phyloP scores from a whole-genome alignment of 129 eudicot genomes.

The Flaveria sonorensis region DNA sequence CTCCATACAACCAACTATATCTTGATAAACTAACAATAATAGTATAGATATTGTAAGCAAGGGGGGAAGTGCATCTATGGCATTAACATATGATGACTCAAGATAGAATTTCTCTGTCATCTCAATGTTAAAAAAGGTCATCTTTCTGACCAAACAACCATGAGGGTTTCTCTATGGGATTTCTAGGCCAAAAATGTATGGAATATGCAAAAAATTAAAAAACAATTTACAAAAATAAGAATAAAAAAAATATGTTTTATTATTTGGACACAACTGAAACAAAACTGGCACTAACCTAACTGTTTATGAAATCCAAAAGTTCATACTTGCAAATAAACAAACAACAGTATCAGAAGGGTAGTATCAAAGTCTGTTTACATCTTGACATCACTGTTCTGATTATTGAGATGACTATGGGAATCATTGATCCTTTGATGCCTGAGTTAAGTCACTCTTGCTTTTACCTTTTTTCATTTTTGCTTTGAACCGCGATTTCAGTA shows the following conservation, averaged over 20 bases:
- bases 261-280: conserved; percentile 30
- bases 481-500: conserved; percentile 74
- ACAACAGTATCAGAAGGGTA: conserved; percentile 17
- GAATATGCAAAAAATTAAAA: too few species aligned
- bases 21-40: too few species aligned
- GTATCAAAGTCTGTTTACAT: conserved; percentile 10
- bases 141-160: too few species aligned
- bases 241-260: conserved; percentile 11
- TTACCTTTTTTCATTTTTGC: conserved; percentile 86
- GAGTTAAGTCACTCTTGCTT: conserved; percentile 54
- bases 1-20: too few species aligned
- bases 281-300: conserved; percentile 28
- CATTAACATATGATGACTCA: too few species aligned
- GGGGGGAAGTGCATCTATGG: too few species aligned
- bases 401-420: conserved; percentile 13
- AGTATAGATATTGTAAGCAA: too few species aligned
- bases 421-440: conserved; percentile 39
- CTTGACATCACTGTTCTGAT: conserved; percentile 25
- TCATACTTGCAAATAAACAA: conserved; percentile 23
- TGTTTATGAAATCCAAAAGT: conserved; percentile 28
- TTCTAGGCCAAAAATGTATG: too few species aligned
- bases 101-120: too few species aligned
- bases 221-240: too few species aligned
- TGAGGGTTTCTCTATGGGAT: too few species aligned
- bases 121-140: too few species aligned